Conservation (phyloP, 768 basidiomycete genomes). For the Tricholomella constricta region DNA sequence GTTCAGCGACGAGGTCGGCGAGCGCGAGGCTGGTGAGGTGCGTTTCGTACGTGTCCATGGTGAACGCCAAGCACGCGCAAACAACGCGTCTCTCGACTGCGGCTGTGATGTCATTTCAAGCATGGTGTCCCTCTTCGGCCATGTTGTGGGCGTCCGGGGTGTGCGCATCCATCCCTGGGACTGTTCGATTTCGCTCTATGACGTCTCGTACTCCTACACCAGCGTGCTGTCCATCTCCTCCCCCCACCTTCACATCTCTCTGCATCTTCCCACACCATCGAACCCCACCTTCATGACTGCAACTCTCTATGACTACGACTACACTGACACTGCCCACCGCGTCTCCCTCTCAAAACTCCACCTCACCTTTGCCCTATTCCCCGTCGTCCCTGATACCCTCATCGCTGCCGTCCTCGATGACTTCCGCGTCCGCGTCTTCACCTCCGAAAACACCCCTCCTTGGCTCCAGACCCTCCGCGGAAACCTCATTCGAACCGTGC, state of each 20-base stretch:
- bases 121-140: constrained; percentile 1
- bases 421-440: constrained; percentile 35
- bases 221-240: constrained; percentile 14
- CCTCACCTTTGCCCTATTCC: constrained; percentile 39
- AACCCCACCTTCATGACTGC: constrained; percentile 35
- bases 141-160: constrained; percentile 2
- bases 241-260: constrained; percentile 17
- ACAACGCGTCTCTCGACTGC: constrained; percentile 12
- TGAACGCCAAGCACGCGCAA: constrained; percentile 13
- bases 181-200: constrained; percentile 13
- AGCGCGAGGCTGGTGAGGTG: constrained; percentile 69
- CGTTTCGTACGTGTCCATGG: constrained; percentile 52
- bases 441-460: constrained; percentile 36
- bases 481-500: constrained; percentile 38
- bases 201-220: constrained; percentile 9
- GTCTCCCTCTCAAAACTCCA: constrained; percentile 20
- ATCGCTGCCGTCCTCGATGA: constrained; percentile 37
- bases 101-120: constrained; percentile 4
- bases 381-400: constrained; percentile 36
- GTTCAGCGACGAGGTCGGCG: constrained; percentile 69
- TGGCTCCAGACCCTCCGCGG: constrained; percentile 38
- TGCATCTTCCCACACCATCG: constrained; percentile 30
- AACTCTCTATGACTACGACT: constrained; percentile 28
- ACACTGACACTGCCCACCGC: constrained; percentile 28
- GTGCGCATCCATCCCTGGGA: background rate